Percentiles rank a stretch among this genome's conserved stretches.
phyloP scores from a whole-genome alignment of 176 grass and related monocot genomes.

The Sorghum bicolor region Sorghum_bicolor_NCBIv3 NC_012870.2:29433501-29434000 shows the following conservation, averaged over 20 bases:
- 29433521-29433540: conserved; percentile 92
- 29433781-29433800: conserved; percentile 56
- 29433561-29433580: conserved; percentile 13
- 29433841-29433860: conserved; percentile 69
- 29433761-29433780: conserved; percentile 42
- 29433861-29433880: conserved; percentile 97
- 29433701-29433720: conserved; percentile 93
- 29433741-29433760: conserved; percentile 74
- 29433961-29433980: conserved; percentile 32
- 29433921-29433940: conserved; percentile 91
- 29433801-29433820: conserved; percentile 71
- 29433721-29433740: conserved; percentile 81
- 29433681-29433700: conserved; percentile 87
- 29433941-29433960: conserved; percentile 79
- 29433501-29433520: conserved; percentile 89
- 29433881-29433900: conserved; percentile 95
- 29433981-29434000: neutral
- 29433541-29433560: conserved; percentile 62
- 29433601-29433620: neutral
- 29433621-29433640: neutral
- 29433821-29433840: conserved; percentile 93
- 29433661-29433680: conserved; percentile 83
- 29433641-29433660: conserved; percentile 82
- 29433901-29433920: conserved; percentile 82
- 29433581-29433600: neutral